Percentiles rank a stretch among this genome's conserved stretches.
Evolutionary conservation across 1,139 yeast genomes (phyloP).

Genomic region (Candida neerlandica): DNA sequence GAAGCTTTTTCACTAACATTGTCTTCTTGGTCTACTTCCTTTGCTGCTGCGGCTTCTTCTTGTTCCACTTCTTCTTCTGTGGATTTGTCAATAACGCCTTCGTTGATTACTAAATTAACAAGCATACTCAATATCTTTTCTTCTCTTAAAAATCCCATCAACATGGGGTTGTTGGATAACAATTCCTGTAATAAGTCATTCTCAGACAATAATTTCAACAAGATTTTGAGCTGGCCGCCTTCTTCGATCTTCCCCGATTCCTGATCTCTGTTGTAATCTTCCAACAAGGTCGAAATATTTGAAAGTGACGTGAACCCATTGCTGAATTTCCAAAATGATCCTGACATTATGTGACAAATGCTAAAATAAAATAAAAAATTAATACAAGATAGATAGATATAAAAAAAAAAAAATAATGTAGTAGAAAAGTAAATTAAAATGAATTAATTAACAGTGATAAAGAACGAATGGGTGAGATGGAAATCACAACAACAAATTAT

Average conservation of each 20-base stretch:
- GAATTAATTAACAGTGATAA: neutral
- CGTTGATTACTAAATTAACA: constrained; percentile 66
- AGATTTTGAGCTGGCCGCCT: constrained; percentile 26
- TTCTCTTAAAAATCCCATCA: constrained; percentile 78
- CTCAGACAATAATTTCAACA: constrained; percentile 78
- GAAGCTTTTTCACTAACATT: constrained; percentile 18
- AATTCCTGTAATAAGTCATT: constrained; percentile 85
- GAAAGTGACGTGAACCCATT: constrained; percentile 80
- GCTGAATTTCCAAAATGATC: constrained; percentile 90
- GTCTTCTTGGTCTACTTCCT: no score
- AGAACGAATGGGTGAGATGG: neutral
- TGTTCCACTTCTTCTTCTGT: constrained; percentile 1
- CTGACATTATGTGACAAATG: constrained; percentile 52
- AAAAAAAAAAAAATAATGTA: neutral
- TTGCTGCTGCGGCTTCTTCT: no score
- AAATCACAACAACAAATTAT: neutral
- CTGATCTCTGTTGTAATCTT: constrained; percentile 43
- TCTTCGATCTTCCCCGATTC: constrained; percentile 24
- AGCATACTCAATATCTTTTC: constrained; percentile 67
- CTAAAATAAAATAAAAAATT: neutral
- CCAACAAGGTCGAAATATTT: constrained; percentile 72
- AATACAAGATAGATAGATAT: neutral
- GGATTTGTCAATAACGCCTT: constrained; percentile 25
- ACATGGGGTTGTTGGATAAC: constrained; percentile 76
- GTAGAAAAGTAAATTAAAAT: neutral